Evolutionary conservation across 192 early-diverging fungal genomes (phyloP).

Genomic region (Allomyces macrogynus): DNA sequence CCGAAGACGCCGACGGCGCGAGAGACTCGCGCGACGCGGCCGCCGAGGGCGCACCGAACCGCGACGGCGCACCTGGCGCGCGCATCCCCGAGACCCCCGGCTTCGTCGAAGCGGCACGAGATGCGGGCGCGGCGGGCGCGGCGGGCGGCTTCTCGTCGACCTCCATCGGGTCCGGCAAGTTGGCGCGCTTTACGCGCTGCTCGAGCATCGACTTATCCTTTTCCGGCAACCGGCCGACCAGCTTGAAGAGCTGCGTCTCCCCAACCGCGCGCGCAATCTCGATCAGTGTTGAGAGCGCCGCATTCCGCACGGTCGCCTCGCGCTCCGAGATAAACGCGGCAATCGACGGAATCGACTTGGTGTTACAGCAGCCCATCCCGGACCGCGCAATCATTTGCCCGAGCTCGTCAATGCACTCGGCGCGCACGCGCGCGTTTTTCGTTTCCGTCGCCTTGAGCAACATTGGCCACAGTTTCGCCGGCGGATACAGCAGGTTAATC

Average conservation of each 20-base stretch:
- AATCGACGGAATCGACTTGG: constrained; percentile 50
- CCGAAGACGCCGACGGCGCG: too few species aligned
- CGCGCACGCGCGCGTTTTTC: constrained; percentile 56
- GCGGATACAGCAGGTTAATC: constrained; percentile 52
- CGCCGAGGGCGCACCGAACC: too few species aligned
- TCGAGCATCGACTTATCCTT: constrained; percentile 66
- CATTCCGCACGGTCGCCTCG: constrained; percentile 62
- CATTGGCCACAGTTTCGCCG: constrained; percentile 51
- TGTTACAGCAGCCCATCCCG: constrained; percentile 36
- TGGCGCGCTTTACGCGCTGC: constrained; percentile 44
- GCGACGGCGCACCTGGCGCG: too few species aligned
- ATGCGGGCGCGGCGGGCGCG: not conserved
- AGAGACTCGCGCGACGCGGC: too few species aligned
- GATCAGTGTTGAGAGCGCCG: constrained; percentile 46
- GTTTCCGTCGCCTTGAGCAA: constrained; percentile 52
- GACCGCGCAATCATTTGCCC: constrained; percentile 48
- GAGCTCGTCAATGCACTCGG: constrained; percentile 66
- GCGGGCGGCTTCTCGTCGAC: not conserved
- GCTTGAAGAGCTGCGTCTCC: constrained; percentile 45
- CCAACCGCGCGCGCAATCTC: constrained; percentile 55
- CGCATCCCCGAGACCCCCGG: too few species aligned
- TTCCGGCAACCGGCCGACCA: constrained; percentile 47
- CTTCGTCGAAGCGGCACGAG: too few species aligned
- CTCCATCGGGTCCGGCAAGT: not conserved
- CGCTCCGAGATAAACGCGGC: constrained; percentile 54